Evolutionary conservation across 768 basidiomycete species (phyloP), one percentile per base, ranked within the genome.

Genomic region (Rhodocollybia butyracea): DNA sequence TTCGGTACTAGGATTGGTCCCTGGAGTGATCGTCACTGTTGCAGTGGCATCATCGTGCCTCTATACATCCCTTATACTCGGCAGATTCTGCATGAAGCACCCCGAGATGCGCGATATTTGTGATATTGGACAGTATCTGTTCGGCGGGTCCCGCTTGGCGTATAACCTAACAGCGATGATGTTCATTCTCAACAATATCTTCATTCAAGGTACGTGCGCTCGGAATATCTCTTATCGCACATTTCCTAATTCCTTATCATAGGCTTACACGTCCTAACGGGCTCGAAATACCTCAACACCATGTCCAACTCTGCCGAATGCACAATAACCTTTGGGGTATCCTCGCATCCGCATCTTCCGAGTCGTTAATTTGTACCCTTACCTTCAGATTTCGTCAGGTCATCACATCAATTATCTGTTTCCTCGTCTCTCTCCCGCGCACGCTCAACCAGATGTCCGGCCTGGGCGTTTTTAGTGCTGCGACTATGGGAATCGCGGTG

Each of bases 121-220:
- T 62, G 79, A 82, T 60, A 78, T 82, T 41, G 79, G 78, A 2
- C 69, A 67, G 39, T 66, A 71, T 45, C 71, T 82, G 30, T 81
- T 78, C 50, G 73, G 76, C 11, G 74, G 78, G 31, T 78, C 78
- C 0, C 58, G 75, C 39, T 55, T 73, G 42, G 80, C 78, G 2
- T 81, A 79, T 64, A 78, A 81, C 48, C 58, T 74, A 30, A 81
- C 80, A 1, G 76, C 74, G 3, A 65, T 79, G 29, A 78, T 83
- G 68, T 76, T 83, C 62, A 66, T 82, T 45, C 64, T 79, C 41
- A 83, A 83, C 66, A 83, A 81, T 62, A 77, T 76, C 17, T 80
- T 80, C 67, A 80, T 79, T 38, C 77, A 78, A 72, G 79, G 77
- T 69, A 19, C 3, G 59, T 55, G 13, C 21, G 19, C 13, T n/a